Evolutionary conservation across 1,139 yeast species (phyloP).

Genomic region (Wickerhamomyces sp.): DNA sequence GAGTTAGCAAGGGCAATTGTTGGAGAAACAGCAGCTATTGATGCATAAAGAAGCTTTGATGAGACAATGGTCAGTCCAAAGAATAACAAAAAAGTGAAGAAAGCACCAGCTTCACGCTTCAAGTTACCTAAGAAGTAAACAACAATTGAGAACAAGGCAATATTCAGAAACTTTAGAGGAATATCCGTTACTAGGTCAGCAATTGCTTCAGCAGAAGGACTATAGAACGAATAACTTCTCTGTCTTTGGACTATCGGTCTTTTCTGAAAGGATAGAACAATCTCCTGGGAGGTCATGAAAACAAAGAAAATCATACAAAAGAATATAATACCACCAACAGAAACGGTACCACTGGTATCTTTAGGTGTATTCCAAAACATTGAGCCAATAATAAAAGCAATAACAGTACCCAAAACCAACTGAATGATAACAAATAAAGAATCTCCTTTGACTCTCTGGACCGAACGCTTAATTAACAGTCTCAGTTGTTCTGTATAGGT

Average conservation of each 20-base stretch:
- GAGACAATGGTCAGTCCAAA: conserved; percentile 44
- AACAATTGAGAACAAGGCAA: conserved; percentile 39
- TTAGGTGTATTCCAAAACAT: conserved; percentile 30
- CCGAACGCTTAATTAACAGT: conserved; percentile 42
- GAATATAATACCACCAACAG: conserved; percentile 55
- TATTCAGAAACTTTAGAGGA: conserved; percentile 44
- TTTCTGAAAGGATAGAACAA: conserved; percentile 40
- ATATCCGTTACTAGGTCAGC: conserved; percentile 41
- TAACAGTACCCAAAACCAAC: conserved; percentile 43
- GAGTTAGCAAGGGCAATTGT: conserved; percentile 48
- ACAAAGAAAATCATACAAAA: conserved; percentile 49
- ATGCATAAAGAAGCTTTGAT: conserved; percentile 36
- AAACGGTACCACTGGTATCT: conserved; percentile 45
- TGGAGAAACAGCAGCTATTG: conserved; percentile 43
- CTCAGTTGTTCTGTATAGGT: conserved; percentile 42
- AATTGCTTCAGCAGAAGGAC: conserved; percentile 55
- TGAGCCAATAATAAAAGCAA: conserved; percentile 50
- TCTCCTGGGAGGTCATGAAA: conserved; percentile 50
- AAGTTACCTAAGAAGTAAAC: conserved; percentile 49
- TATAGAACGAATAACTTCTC: conserved; percentile 49
- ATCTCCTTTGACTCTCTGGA: conserved; percentile 48
- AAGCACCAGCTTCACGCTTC: conserved; percentile 47
- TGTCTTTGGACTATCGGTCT: conserved; percentile 55
- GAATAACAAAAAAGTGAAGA: conserved; percentile 46
- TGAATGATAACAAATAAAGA: conserved; percentile 43